Base-by-base conservation (phyloP, 208 protist species). In the Porcisia deanei region DNA sequence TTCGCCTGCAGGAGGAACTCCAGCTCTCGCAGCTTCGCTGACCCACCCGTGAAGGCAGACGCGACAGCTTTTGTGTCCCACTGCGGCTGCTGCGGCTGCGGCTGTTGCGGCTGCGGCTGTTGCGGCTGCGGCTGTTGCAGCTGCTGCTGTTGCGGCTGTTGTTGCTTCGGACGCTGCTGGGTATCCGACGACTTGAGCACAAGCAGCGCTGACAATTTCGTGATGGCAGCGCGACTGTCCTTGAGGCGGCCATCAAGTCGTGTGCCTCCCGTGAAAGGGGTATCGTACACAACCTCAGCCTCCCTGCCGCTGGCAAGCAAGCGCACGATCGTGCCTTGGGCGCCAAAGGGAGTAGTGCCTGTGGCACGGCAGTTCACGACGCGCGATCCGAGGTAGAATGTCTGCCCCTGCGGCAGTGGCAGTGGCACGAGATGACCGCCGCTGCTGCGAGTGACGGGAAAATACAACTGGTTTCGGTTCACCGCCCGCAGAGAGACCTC, bases 241-340 rank as follows among this genome's bases (percentile, higher is more conserved):
- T 80, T 64, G 30, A 97, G 86, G 20, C 93, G 82, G 5, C 94
- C 94, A 54, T 90, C 91, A n/a, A 98, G 87, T 37, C 79, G 76
- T 12, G 81, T 88, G 9, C 91, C 93, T 12, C 90, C 90, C n/a
- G 85, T 87, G 85, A 96, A 98, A 16, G 85, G 79, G 53, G 83
- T 73, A 82, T 98, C 94, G 84, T 95, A 96, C 20, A 98, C 86
- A 43, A 98, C 93, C 76, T 98, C 93, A 41, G 91, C 94, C 57
- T 96, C 86, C 18, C 86, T 75, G 18, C 88, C 84, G 57, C 85
- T 87, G 57, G 85, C 83, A 37, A 97, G 86, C 54, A 98, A 72
- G n/a, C 94, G 91, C 66, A 96, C 88, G 69, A 98, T 86, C 30
- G 90, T 96, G 66, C 94, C 94, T 8, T 74, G 73, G 2, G 86